These are phyloP conservation scores for Citrus reticulata DNA, from an alignment of 345 rosid genomes.

Conservation along the genomic window DNA sequence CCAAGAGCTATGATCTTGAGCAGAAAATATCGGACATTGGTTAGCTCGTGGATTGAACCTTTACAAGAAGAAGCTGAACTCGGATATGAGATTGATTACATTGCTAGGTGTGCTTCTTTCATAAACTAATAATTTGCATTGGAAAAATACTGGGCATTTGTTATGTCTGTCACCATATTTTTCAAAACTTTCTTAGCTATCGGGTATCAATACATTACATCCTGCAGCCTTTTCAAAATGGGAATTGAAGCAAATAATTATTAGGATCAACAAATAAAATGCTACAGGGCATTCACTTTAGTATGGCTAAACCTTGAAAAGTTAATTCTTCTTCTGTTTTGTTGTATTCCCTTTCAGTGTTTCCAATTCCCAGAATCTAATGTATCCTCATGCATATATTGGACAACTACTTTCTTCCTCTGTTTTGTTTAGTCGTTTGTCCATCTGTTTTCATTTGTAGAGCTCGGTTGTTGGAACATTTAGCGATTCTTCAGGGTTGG, in stretches of 20 bases:
- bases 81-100: slow-evolving; percentile 84
- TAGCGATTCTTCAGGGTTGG: background rate
- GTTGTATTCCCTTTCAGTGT: background rate
- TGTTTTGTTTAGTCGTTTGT: background rate
- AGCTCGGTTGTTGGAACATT: background rate
- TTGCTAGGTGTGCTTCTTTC: slow-evolving; percentile 62
- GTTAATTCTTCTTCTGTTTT: background rate
- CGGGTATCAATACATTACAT: background rate
- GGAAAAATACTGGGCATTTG: background rate
- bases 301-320: background rate
- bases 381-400: background rate
- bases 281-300: background rate
- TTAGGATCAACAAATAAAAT: background rate
- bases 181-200: background rate
- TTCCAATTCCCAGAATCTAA: background rate
- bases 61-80: slow-evolving; percentile 96
- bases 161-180: background rate
- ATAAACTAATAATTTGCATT: background rate
- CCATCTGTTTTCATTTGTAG: background rate
- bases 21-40: slow-evolving; percentile 88
- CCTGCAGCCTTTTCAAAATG: background rate
- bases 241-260: background rate
- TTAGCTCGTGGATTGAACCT: slow-evolving; percentile 99
- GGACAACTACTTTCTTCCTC: background rate
- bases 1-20: slow-evolving; percentile 90